Conservation (phyloP, 495 filamentous ascomycete genomes). For the Coniosporium apollinis region DNA sequence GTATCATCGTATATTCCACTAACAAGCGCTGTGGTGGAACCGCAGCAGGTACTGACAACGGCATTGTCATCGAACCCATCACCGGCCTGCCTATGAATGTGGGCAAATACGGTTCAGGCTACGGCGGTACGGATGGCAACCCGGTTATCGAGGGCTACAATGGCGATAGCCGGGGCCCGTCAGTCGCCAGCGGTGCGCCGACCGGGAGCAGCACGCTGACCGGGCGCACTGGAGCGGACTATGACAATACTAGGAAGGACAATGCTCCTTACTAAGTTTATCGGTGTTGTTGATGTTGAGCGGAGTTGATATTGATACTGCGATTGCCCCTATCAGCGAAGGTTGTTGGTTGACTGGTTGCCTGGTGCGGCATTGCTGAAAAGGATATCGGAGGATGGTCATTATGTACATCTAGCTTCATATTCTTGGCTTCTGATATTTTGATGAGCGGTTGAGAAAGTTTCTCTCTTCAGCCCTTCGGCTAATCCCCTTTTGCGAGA, state of each 20-base stretch:
- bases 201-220: neutral
- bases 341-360: no score
- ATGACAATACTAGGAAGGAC: constrained; percentile 14
- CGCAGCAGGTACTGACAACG: constrained; percentile 3
- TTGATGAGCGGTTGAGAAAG: no score
- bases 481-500: no score
- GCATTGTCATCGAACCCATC: constrained; percentile 13
- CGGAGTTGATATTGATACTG: no score
- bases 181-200: neutral
- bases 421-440: no score
- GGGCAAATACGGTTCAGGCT: constrained; percentile 12
- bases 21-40: neutral
- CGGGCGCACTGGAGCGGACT: constrained; percentile 6
- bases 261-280: constrained; percentile 13
- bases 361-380: no score
- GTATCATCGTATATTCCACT: neutral
- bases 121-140: constrained; percentile 16
- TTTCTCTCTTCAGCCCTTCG: no score
- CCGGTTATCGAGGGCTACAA: constrained; percentile 6
- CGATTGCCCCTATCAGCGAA: no score
- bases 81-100: constrained; percentile 21
- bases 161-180: neutral
- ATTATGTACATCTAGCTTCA: no score
- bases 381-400: no score
- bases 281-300: no score